A percentile compares a stretch with the other conserved stretches of the same genome.
phyloP scores from a whole-genome alignment of 345 rosid species.

The Crucihimalaya himalaica region DNA sequence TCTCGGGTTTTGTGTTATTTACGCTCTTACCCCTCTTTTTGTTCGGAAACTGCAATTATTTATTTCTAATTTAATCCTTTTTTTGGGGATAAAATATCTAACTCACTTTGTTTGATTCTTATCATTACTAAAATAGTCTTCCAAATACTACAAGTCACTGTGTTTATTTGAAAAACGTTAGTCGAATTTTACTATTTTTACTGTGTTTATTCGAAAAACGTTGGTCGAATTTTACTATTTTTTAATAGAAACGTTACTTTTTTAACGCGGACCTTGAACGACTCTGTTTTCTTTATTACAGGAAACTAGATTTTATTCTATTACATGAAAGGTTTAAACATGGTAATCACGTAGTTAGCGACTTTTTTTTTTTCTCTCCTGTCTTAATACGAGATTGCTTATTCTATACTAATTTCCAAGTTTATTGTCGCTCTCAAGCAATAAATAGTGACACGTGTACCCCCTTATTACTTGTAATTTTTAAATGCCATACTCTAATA shows the following conservation, averaged over 20 bases:
- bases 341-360: neutral
- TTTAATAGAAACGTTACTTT: neutral
- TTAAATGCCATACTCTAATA: neutral
- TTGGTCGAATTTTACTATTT: neutral
- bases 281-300: neutral
- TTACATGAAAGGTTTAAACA: neutral
- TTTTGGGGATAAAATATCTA: neutral
- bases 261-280: slow-evolving; percentile 1
- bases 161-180: slow-evolving; percentile 2
- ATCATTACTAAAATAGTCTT: neutral
- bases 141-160: neutral
- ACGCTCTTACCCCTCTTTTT: slow-evolving; percentile 17
- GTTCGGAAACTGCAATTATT: slow-evolving; percentile 12
- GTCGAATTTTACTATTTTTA: neutral
- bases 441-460: slow-evolving; percentile 1
- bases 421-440: slow-evolving; percentile 3
- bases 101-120: neutral
- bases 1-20: neutral
- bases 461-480: neutral
- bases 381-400: slow-evolving; percentile 16
- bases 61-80: slow-evolving; percentile 5
- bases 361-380: neutral
- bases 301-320: neutral
- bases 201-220: neutral
- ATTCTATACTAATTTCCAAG: slow-evolving; percentile 5